Percentiles rank a stretch among this genome's conserved stretches.
phyloP scores from a whole-genome alignment of 805 yeast species.

The Myxozyma geophila region DNA sequence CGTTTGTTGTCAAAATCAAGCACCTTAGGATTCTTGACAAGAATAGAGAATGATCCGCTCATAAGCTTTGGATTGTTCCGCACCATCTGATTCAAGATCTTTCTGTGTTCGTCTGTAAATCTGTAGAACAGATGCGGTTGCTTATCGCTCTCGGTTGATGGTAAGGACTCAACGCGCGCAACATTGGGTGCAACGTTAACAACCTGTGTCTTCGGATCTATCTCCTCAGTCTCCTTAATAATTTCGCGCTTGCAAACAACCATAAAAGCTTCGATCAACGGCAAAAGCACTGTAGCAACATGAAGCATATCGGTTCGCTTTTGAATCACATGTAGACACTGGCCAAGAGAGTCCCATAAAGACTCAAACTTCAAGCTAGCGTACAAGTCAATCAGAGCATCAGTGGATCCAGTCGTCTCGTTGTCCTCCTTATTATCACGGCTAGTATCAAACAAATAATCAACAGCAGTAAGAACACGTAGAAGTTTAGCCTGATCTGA shows the following conservation, averaged over 20 bases:
- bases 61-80: constrained; percentile 86
- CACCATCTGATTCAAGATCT: constrained; percentile 87
- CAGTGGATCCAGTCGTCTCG: constrained; percentile 34
- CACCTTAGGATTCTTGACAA: constrained; percentile 85
- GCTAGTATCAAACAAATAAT: constrained; percentile 67
- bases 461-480: constrained; percentile 84
- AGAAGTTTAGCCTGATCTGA: constrained; percentile 90
- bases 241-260: constrained; percentile 79
- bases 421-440: constrained; percentile 29
- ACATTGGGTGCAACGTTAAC: constrained; percentile 1
- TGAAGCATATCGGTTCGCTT: constrained; percentile 59
- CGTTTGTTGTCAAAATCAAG: constrained; percentile 94
- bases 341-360: constrained; percentile 84
- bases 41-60: constrained; percentile 93
- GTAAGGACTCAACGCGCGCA: not conserved
- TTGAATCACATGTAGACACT: constrained; percentile 66
- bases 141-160: not conserved
- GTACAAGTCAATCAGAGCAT: constrained; percentile 64
- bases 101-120: constrained; percentile 86
- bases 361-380: constrained; percentile 70
- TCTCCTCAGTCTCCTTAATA: constrained; percentile 16
- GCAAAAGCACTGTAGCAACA: constrained; percentile 79
- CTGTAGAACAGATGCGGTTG: constrained; percentile 62
- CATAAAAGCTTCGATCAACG: constrained; percentile 89
- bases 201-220: not conserved